Evolutionary conservation across 1,139 yeast species (phyloP).

Genomic region (Hansenula lynferdii): DNA sequence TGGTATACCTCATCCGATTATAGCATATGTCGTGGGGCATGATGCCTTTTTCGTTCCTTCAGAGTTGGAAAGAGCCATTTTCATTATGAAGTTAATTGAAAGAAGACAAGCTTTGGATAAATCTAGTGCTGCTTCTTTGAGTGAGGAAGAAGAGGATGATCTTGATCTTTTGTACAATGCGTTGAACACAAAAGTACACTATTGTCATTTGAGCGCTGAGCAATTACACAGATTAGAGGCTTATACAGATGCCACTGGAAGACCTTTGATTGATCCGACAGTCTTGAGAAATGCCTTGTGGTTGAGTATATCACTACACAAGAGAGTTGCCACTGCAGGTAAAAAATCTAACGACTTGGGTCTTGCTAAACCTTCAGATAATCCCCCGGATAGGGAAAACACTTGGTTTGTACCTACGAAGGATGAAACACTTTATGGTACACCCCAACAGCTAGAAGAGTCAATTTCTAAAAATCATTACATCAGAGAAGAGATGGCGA

Average conservation of each 20-base stretch:
- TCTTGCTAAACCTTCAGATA: conserved; percentile 15
- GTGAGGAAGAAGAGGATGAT: conserved; percentile 7
- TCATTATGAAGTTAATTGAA: conserved; percentile 35
- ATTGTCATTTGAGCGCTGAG: conserved; percentile 42
- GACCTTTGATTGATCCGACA: conserved; percentile 30
- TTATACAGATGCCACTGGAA: conserved; percentile 29
- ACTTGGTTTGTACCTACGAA: conserved; percentile 35
- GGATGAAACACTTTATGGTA: conserved; percentile 37
- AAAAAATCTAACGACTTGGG: conserved; percentile 20
- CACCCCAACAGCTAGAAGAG: conserved; percentile 21
- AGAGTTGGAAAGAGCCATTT: conserved; percentile 48
- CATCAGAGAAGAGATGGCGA: conserved; percentile 10
- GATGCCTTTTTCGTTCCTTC: conserved; percentile 47
- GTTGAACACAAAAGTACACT: conserved; percentile 36
- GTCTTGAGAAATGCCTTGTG: conserved; percentile 42
- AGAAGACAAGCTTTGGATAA: conserved; percentile 19
- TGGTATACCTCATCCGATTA: conserved; percentile 36
- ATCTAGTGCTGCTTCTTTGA: not conserved
- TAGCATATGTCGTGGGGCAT: conserved; percentile 38
- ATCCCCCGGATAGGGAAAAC: conserved; percentile 21
- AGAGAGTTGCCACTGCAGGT: conserved; percentile 24
- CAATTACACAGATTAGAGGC: conserved; percentile 38
- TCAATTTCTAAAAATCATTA: conserved; percentile 19
- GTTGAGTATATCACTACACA: conserved; percentile 38
- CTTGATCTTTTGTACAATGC: conserved; percentile 9